Base-by-base conservation (phyloP, 2,329 filamentous ascomycete species). In the Aureobasidium zeae region DNA sequence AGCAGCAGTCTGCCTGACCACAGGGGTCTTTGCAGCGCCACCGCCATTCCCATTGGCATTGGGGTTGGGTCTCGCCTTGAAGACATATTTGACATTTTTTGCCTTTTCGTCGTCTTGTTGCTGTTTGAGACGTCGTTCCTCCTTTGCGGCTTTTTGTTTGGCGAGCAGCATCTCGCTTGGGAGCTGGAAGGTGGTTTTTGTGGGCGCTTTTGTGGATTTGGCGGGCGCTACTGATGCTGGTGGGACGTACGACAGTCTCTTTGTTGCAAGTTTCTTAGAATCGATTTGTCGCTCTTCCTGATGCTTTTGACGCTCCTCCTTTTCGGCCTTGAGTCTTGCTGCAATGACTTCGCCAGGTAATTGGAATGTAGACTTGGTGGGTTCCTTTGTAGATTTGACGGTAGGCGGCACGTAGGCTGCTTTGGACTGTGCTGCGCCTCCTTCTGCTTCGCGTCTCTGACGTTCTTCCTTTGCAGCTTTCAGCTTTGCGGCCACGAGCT, bases 281-380 rank as follows among this genome's bases (percentile, higher is more conserved):
- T n/a, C n/a, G n/a, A n/a, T n/a, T n/a, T n/a, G n/a, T n/a, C n/a
- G n/a, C 24, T 33, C 29, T 19, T 43, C 59, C 33, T 63, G 63
- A 52, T 70, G 68, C 17, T 62, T 60, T 48, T 64, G 68, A 38
- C 63, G 51, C 0, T 70, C 69, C 48, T 73, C 69, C 34, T 66
- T 64, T 16, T 68, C 63, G 7, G 66, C 69, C 52, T 68, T 73
- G 13, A 73, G 55, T 50, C 69, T 73, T 5, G 70, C 70, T 3
- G 72, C 70, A 5, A 73, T 60, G 12, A 63, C 68, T 50, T 74
- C 71, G 11, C 72, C 72, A 1, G 72, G 71, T 0, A 76, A 63
- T 36, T 67, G 61, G 51, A 76, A 76, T 2, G 61, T 69, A 12
- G 20, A 15, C 24, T 13, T 19, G 10, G 30, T 47, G 11, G 28